Base-by-base conservation (phyloP, 495 filamentous ascomycete genomes). In the Cercophora samala region DNA sequence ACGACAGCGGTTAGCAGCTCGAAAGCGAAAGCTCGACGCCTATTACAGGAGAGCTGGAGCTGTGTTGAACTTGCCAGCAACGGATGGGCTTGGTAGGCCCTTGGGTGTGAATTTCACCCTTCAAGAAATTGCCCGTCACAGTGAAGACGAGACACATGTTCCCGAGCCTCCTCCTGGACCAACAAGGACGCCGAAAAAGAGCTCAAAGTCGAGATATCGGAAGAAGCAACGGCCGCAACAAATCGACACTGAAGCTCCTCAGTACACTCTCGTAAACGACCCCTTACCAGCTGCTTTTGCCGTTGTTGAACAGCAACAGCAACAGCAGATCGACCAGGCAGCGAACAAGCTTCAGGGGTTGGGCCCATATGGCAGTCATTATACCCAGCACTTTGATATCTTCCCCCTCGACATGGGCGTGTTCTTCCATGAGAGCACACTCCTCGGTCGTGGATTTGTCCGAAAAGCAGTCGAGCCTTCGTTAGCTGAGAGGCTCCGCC, bases 331-430 rank as follows among this genome's bases (percentile, higher is more conserved):
- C n/a, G 29, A 76, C 2, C 55, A 67, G 3, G 22, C 54, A 4
- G 53, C 52, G 3, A 78, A 76, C 24, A 83, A 87, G 24, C 82
- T 88, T 59, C 64, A 73, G 21, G 85, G 89, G 5, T 74, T 92
- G 5, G 85, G 81, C 1, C 83, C 83, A 1, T 85, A 83, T 70
- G 87, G 89, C 24, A 83, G 88, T 11, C 80, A 81, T 23, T 97
- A 96, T 72, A 84, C 91, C 0, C 81, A 88, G 15, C 86, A 91
- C 69, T 97, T 97, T 66, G 89, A 91, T 62, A 75, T 93, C 29
- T 81, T 79, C 53, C 89, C 92, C 25, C 77, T 96, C 24, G 82
- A 80, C 56, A 64, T 76, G 13, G 91, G 89, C 0, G 89, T 88
- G 1, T 95, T 84, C 75, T 95, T 96, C 70, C 91, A 93, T 70